Percentiles rank a stretch among this genome's conserved stretches.
Conservation (phyloP, 805 yeast genomes). For the Schwanniomyces pseudopolymorphus region DNA sequence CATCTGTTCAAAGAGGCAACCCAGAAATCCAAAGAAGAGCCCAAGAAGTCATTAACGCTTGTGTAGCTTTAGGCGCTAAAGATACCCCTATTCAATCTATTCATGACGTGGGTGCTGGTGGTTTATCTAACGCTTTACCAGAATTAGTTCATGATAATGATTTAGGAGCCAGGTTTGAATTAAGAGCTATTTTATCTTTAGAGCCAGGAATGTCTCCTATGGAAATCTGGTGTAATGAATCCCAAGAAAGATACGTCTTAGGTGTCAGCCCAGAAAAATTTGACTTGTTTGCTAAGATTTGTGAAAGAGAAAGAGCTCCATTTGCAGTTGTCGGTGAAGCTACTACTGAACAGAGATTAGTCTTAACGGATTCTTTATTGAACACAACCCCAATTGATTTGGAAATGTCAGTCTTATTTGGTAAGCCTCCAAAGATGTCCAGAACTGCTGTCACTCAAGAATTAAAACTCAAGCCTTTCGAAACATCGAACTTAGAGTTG, state of each 20-base stretch:
- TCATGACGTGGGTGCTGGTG: constrained; percentile 99
- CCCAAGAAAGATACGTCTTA: constrained; percentile 95
- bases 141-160: constrained; percentile 97
- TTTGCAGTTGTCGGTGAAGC: constrained; percentile 95
- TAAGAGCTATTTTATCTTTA: constrained; percentile 83
- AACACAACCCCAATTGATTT: constrained; percentile 89
- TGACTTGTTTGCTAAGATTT: constrained; percentile 68
- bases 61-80: constrained; percentile 74
- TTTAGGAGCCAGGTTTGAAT: constrained; percentile 89
- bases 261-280: constrained; percentile 85
- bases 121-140: constrained; percentile 94
- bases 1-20: constrained; percentile 98
- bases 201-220: constrained; percentile 99
- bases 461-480: constrained; percentile 45
- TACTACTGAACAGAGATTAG: constrained; percentile 77
- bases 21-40: constrained; percentile 99
- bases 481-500: constrained; percentile 36
- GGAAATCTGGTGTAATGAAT: constrained; percentile 99
- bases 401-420: constrained; percentile 92
- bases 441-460: constrained; percentile 67
- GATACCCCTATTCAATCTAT: constrained; percentile 83
- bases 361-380: constrained; percentile 76
- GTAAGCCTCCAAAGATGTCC: constrained; percentile 95
- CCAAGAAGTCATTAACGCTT: constrained; percentile 94
- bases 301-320: constrained; percentile 95